Evolutionary conservation across 2,329 filamentous ascomycete species (phyloP).

Genomic region (Diaporthe sp.): DNA sequence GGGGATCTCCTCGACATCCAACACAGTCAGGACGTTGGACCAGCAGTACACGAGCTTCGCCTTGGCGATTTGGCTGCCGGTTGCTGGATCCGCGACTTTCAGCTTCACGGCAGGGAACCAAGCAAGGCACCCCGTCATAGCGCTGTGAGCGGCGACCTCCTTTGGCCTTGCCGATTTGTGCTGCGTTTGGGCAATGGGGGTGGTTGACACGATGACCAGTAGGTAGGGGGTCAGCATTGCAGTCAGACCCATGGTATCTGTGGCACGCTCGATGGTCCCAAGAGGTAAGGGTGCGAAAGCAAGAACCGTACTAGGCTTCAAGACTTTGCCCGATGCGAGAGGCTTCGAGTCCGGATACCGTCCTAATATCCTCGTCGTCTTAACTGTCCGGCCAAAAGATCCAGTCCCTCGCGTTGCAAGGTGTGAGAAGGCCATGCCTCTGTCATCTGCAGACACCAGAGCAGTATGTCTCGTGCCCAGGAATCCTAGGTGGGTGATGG

Average conservation of each 20-base stretch:
- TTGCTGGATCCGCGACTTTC: constrained; percentile 78
- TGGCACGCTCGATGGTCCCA: constrained; percentile 92
- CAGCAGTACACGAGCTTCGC: constrained; percentile 97
- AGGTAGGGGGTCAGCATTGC: constrained; percentile 97
- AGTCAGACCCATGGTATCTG: constrained; percentile 89
- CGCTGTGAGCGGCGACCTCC: constrained; percentile 88
- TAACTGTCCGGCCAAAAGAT: constrained; percentile 85
- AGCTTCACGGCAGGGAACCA: constrained; percentile 98
- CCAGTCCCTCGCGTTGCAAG: constrained; percentile 92
- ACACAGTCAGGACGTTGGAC: constrained; percentile 95
- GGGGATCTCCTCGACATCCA: constrained; percentile 85
- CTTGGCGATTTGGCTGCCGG: constrained; percentile 77
- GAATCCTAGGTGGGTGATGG: constrained; percentile 93
- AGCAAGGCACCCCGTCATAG: constrained; percentile 92
- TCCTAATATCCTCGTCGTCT: constrained; percentile 90
- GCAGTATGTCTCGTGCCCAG: constrained; percentile 94
- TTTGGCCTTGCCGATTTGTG: constrained; percentile 93
- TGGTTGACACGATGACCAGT: constrained; percentile 96
- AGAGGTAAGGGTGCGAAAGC: constrained; percentile 91
- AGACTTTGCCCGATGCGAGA: constrained; percentile 70
- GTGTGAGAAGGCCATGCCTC: constrained; percentile 98
- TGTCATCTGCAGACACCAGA: constrained; percentile 92
- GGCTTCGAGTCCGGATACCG: constrained; percentile 82
- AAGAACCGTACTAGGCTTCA: constrained; percentile 94
- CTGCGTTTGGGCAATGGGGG: constrained; percentile 94